These are phyloP conservation scores for Russula sp. DNA, from an alignment of 768 basidiomycete species.

Conservation along the genomic window DNA sequence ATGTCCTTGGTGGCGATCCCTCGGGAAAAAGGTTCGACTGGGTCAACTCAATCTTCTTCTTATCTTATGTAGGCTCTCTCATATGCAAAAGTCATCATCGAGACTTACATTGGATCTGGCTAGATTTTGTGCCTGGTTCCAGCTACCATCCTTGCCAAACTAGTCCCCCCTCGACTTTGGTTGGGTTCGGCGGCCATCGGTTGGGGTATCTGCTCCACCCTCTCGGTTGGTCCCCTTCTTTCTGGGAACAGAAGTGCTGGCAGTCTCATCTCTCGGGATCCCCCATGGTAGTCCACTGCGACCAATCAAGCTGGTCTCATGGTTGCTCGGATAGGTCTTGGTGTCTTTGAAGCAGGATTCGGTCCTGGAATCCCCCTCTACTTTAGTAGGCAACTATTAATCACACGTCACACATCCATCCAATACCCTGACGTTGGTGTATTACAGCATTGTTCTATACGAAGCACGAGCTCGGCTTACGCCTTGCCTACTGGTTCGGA, in stretches of 20 bases:
- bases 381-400: slow-evolving; percentile 52
- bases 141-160: slow-evolving; percentile 60
- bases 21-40: slow-evolving; percentile 72
- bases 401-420: background rate
- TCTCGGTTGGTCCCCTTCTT: slow-evolving; percentile 50
- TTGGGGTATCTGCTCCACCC: slow-evolving; percentile 73
- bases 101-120: background rate
- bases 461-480: slow-evolving; percentile 65
- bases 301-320: slow-evolving; percentile 61
- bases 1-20: slow-evolving; percentile 63
- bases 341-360: slow-evolving; percentile 75
- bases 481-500: slow-evolving; percentile 80
- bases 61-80: slow-evolving; percentile 58
- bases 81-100: background rate
- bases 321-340: slow-evolving; percentile 58
- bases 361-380: slow-evolving; percentile 76
- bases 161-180: slow-evolving; percentile 66
- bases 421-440: background rate
- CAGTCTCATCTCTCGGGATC: slow-evolving; percentile 1
- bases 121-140: slow-evolving; percentile 72
- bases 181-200: slow-evolving; percentile 62
- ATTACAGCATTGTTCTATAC: slow-evolving; percentile 72
- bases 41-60: slow-evolving; percentile 74
- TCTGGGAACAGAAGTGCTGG: background rate
- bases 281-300: slow-evolving; percentile 50